These are phyloP conservation scores for Cornus suecica DNA, from an alignment of 148 eudicot species.

Conservation along the genomic window DNA sequence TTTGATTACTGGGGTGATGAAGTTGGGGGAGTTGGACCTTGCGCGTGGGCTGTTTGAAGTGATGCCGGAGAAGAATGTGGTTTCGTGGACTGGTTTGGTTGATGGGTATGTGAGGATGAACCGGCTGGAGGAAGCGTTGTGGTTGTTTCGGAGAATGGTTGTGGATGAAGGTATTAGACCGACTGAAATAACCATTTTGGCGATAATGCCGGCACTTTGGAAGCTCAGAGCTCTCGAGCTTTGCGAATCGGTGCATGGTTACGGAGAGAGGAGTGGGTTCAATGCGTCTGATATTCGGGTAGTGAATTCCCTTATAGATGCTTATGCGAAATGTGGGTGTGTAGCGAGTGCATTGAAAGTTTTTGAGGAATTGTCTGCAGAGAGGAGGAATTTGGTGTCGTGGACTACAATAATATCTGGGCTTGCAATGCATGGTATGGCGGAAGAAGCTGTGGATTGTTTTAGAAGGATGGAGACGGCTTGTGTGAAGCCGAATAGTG, in stretches of 20 bases:
- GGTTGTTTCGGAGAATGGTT: slow-evolving; percentile 50
- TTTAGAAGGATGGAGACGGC: slow-evolving; percentile 37
- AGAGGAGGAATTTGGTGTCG: slow-evolving; percentile 45
- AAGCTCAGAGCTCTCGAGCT: slow-evolving; percentile 41
- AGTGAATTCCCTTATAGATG: slow-evolving; percentile 49
- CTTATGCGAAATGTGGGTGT: slow-evolving; percentile 66
- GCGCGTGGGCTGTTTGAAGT: slow-evolving; percentile 45
- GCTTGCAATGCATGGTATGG: slow-evolving; percentile 71
- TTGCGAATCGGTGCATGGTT: slow-evolving; percentile 47
- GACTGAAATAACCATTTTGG: slow-evolving; percentile 45
- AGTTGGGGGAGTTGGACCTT: slow-evolving; percentile 35
- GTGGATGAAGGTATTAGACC: slow-evolving; percentile 41
- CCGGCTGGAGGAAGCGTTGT: slow-evolving; percentile 34
- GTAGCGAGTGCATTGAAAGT: slow-evolving; percentile 37
- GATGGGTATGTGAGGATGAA: slow-evolving; percentile 49
- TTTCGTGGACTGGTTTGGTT: slow-evolving; percentile 73
- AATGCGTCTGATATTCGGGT: slow-evolving; percentile 34
- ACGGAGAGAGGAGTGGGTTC: slow-evolving; percentile 43
- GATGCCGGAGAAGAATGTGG: slow-evolving; percentile 50
- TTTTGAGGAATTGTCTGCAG: slow-evolving; percentile 31
- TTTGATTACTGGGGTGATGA: slow-evolving; percentile 57
- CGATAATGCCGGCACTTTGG: slow-evolving; percentile 46
- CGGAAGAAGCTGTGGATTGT: slow-evolving; percentile 44
- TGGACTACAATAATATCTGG: slow-evolving; percentile 69
- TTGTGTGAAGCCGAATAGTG: slow-evolving; percentile 46